phyloP scores from a whole-genome alignment of 495 filamentous ascomycete species.

The Staphylotrichum tortipilum region DNA sequence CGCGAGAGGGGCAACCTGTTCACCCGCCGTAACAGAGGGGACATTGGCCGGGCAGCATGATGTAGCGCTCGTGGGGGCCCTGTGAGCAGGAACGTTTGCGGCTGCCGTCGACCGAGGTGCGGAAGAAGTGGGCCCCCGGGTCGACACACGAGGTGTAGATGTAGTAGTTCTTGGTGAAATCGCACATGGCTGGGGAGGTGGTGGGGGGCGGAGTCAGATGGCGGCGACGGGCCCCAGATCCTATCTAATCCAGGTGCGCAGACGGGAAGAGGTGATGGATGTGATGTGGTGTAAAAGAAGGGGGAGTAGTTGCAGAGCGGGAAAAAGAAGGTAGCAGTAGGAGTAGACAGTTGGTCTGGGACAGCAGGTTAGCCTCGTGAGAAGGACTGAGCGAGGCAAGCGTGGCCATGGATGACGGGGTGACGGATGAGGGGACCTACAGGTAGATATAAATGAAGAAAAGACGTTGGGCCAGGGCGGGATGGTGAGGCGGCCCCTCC shows the following conservation, averaged over 20 bases:
- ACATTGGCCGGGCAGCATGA: constrained; percentile 60
- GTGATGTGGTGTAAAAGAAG: neutral
- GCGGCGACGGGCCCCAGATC: no score
- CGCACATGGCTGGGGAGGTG: no score
- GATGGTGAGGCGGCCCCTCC: constrained; percentile 7
- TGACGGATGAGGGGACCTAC: neutral
- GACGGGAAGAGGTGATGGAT: neutral
- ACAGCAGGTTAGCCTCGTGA: neutral
- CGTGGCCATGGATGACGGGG: no score
- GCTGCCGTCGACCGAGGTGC: constrained; percentile 55
- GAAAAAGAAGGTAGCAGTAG: neutral
- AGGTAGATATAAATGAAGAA: constrained; percentile 7
- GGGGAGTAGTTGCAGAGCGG: neutral
- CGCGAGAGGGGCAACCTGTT: no score
- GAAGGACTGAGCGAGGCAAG: neutral
- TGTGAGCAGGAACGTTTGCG: constrained; percentile 52
- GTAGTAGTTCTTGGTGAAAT: constrained; percentile 69
- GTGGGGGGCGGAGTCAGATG: no score
- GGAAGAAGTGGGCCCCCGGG: constrained; percentile 59
- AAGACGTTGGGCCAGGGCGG: neutral
- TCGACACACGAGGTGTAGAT: constrained; percentile 64
- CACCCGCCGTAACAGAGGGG: constrained; percentile 49
- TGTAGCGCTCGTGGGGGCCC: constrained; percentile 67
- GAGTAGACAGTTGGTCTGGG: neutral
- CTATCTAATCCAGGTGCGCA: neutral